Evolutionary conservation across 2,329 filamentous ascomycete species (phyloP).

Genomic region (Fusarium pseudograminearum): DNA sequence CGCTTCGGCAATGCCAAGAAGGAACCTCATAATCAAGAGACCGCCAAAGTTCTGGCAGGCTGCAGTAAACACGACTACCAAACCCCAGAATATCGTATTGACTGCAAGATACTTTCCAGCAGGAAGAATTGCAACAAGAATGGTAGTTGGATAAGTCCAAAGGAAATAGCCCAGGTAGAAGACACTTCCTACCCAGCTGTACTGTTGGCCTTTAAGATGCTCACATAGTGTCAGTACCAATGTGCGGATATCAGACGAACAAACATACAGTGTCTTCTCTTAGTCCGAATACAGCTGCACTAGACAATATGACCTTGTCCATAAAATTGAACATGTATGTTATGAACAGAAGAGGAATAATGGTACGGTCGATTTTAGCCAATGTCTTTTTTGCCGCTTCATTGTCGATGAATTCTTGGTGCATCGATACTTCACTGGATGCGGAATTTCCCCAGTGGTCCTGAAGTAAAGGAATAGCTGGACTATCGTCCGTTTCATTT

Average conservation of each 20-base stretch:
- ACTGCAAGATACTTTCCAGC: conserved; percentile 60
- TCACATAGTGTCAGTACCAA: conserved; percentile 3
- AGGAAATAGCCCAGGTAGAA: conserved; percentile 61
- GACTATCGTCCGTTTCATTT: background rate
- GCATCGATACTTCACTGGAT: background rate
- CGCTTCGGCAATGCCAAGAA: conserved; percentile 67
- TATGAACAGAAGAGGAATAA: conserved; percentile 68
- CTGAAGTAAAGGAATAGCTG: conserved; percentile 22
- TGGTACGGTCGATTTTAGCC: conserved; percentile 66
- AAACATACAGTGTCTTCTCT: conserved; percentile 57
- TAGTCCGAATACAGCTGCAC: conserved; percentile 68
- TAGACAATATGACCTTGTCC: conserved; percentile 70
- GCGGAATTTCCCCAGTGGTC: background rate
- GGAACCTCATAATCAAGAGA: conserved; percentile 63
- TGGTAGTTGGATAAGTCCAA: conserved; percentile 63
- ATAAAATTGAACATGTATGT: conserved; percentile 72
- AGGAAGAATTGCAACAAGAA: conserved; percentile 61
- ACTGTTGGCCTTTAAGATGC: conserved; percentile 60
- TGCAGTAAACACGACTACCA: conserved; percentile 59
- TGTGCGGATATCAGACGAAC: fast-evolving
- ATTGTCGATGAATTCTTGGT: background rate
- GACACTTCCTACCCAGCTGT: conserved; percentile 70
- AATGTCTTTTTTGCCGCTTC: conserved; percentile 55
- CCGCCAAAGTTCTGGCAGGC: conserved; percentile 62
- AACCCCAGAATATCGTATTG: conserved; percentile 65